These are phyloP conservation scores for Agastache rugosa DNA, from an alignment of 257 asterid species.

Conservation along the genomic window DNA sequence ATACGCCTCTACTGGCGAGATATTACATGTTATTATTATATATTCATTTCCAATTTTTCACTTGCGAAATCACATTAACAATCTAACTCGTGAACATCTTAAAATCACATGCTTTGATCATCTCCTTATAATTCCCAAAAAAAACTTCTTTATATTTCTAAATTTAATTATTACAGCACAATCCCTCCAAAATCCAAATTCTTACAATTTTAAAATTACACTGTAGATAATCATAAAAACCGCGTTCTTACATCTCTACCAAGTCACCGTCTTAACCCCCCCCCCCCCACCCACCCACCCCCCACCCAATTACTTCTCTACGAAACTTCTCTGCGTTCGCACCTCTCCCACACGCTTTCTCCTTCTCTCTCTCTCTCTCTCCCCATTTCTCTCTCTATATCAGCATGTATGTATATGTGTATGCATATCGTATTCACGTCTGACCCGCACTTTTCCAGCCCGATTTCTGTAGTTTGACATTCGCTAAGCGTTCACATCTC, in stretches of 20 bases:
- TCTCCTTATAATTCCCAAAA: no score
- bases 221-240: not conserved
- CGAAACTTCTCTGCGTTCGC: conserved; percentile 65
- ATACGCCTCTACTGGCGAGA: no score
- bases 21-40: no score
- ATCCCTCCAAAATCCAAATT: not conserved
- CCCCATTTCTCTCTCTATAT: conserved; percentile 32
- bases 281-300: not conserved
- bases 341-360: conserved; percentile 51
- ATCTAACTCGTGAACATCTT: no score
- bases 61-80: no score
- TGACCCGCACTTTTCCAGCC: conserved; percentile 40
- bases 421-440: conserved; percentile 9
- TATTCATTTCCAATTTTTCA: no score
- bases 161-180: not conserved
- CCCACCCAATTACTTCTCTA: conserved; percentile 20
- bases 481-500: conserved; percentile 52
- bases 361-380: conserved; percentile 29
- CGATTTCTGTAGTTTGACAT: conserved; percentile 46
- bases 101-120: no score
- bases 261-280: conserved; percentile 36
- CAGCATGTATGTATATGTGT: not conserved
- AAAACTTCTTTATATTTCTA: not conserved
- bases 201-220: not conserved
- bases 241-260: conserved; percentile 31